These are phyloP conservation scores for Chrysoporthe cubensis DNA, from an alignment of 2,329 filamentous ascomycete species.

Conservation along the genomic window DNA sequence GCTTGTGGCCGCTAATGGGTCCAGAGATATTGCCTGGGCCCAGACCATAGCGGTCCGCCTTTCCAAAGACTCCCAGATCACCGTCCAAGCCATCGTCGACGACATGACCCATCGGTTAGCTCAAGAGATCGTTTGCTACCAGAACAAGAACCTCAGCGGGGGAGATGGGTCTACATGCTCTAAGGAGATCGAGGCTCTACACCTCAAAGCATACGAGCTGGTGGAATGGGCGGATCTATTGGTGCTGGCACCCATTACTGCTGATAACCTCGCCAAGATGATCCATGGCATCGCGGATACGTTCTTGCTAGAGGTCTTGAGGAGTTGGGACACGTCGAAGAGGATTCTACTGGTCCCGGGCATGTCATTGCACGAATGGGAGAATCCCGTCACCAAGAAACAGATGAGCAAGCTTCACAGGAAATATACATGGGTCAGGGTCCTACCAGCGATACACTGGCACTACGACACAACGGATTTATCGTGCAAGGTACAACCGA, in stretches of 20 bases:
- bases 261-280: conserved; percentile 86
- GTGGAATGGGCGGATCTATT: conserved; percentile 89
- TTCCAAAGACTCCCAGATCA: conserved; percentile 66
- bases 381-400: conserved; percentile 85
- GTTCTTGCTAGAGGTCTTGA: conserved; percentile 76
- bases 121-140: conserved; percentile 64
- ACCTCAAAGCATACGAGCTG: conserved; percentile 64
- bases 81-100: conserved; percentile 66
- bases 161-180: conserved; percentile 37
- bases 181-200: conserved; percentile 55
- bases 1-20: conserved; percentile 68
- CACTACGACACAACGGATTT: conserved; percentile 60
- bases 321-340: conserved; percentile 87
- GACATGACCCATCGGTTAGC: conserved; percentile 66
- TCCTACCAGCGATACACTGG: conserved; percentile 83
- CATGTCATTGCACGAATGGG: conserved; percentile 89
- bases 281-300: conserved; percentile 81
- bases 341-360: conserved; percentile 83
- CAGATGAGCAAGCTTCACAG: conserved; percentile 81
- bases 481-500: conserved; percentile 38
- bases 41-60: conserved; percentile 68
- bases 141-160: conserved; percentile 47
- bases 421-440: conserved; percentile 86
- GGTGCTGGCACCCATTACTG: conserved; percentile 82
- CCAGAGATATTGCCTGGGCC: conserved; percentile 67